These are phyloP conservation scores for Colletotrichum magnum DNA, from an alignment of 2,329 filamentous ascomycete species.

Conservation along the genomic window DNA sequence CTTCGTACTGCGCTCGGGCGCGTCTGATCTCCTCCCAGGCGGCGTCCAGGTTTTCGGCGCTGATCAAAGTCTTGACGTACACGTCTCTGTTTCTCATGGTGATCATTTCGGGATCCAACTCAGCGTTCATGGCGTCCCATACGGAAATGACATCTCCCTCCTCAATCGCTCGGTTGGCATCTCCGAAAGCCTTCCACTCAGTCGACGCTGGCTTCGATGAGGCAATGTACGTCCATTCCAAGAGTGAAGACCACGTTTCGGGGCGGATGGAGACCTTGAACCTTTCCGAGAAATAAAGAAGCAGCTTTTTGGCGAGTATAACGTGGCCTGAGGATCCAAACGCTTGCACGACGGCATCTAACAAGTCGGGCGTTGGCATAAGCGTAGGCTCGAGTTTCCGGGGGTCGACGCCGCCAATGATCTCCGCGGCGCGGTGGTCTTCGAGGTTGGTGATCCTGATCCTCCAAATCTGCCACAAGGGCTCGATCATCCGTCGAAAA, in stretches of 20 bases:
- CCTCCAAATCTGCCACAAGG: slow-evolving; percentile 24
- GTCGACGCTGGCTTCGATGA: slow-evolving; percentile 53
- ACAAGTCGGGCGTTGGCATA: slow-evolving; percentile 69
- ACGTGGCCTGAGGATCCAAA: slow-evolving; percentile 78
- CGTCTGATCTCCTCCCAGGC: slow-evolving; percentile 29
- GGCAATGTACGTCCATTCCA: slow-evolving; percentile 77
- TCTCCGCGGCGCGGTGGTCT: slow-evolving; percentile 41
- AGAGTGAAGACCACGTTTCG: slow-evolving; percentile 75
- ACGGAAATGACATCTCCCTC: slow-evolving; percentile 63
- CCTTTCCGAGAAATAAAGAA: slow-evolving; percentile 73
- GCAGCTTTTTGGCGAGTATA: slow-evolving; percentile 67
- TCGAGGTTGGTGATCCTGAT: slow-evolving; percentile 25
- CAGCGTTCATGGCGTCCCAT: slow-evolving; percentile 71
- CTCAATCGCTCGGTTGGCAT: slow-evolving; percentile 52
- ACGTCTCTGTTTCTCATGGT: slow-evolving; percentile 69
- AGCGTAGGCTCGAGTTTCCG: slow-evolving; percentile 66
- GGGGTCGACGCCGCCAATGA: slow-evolving; percentile 51
- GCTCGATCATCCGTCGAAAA: slow-evolving; percentile 18
- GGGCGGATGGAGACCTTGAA: slow-evolving; percentile 71
- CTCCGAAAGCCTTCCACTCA: slow-evolving; percentile 53
- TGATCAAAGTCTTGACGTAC: slow-evolving; percentile 57
- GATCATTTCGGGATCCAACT: slow-evolving; percentile 70
- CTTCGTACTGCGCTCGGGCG: slow-evolving; percentile 19
- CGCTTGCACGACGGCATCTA: slow-evolving; percentile 77
- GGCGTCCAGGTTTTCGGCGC: slow-evolving; percentile 16